Conservation (phyloP, 164 flowering plant genomes). For the Sextonia rubra region DNA sequence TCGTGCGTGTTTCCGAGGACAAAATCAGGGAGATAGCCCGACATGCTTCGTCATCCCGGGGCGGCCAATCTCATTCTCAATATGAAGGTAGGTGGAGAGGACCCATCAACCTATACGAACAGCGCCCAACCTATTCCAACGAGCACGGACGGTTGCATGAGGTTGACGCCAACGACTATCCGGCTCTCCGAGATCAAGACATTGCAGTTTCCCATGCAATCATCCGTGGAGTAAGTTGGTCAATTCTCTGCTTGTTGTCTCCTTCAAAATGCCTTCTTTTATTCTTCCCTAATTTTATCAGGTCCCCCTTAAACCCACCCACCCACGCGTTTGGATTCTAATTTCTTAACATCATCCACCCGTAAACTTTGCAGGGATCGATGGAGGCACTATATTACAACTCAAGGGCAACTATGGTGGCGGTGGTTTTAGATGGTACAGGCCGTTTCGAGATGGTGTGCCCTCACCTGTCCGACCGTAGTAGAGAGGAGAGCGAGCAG, state of each 20-base stretch:
- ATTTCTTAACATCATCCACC: too few species aligned
- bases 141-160: slow-evolving; percentile 28
- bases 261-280: neutral
- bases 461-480: slow-evolving; percentile 31
- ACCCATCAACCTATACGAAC: slow-evolving; percentile 30
- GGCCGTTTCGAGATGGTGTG: slow-evolving; percentile 47
- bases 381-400: slow-evolving; percentile 43
- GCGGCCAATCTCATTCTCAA: slow-evolving; percentile 33
- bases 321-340: too few species aligned
- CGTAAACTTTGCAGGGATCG: slow-evolving; percentile 21
- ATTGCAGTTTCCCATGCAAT: slow-evolving; percentile 26
- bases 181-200: slow-evolving; percentile 32
- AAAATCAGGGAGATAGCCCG: slow-evolving; percentile 29
- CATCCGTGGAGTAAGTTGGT: slow-evolving; percentile 29
- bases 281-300: too few species aligned
- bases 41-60: slow-evolving; percentile 15
- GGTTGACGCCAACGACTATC: slow-evolving; percentile 21
- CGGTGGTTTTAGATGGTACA: slow-evolving; percentile 30
- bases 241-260: neutral
- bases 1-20: slow-evolving; percentile 38
- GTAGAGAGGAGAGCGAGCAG: neutral
- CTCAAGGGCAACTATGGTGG: slow-evolving; percentile 27
- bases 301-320: too few species aligned
- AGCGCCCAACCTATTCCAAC: slow-evolving; percentile 28
- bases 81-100: slow-evolving; percentile 10